phyloP scores from a whole-genome alignment of 1,139 yeast genomes.

The Lodderomyces pseudojiufengensis region DNA sequence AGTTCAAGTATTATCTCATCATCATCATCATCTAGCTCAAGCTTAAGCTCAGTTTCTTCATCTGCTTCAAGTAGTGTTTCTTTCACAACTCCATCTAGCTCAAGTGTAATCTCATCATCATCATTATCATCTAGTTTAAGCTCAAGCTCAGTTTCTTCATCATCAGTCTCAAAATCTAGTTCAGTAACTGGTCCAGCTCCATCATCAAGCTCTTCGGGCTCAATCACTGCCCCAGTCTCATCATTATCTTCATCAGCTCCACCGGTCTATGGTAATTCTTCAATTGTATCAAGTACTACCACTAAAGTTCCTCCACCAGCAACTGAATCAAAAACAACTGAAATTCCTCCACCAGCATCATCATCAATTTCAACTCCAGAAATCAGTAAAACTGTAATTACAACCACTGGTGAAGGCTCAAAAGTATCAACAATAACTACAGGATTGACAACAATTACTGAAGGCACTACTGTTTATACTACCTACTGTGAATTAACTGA shows the following conservation, averaged over 20 bases:
- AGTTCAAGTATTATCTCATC: background rate
- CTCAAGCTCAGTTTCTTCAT: no score
- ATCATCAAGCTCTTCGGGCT: slow-evolving; percentile 29
- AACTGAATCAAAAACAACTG: background rate
- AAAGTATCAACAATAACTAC: background rate
- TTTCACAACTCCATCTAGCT: background rate
- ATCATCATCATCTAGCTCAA: slow-evolving; percentile 3
- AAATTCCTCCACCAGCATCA: slow-evolving; percentile 1
- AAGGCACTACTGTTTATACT: background rate
- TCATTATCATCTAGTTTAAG: no score
- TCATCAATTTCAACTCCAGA: slow-evolving; percentile 2
- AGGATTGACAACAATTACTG: background rate
- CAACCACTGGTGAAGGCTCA: background rate
- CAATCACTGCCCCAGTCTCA: slow-evolving; percentile 34
- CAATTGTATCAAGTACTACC: slow-evolving; percentile 5
- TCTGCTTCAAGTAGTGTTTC: background rate
- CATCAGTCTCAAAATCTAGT: no score
- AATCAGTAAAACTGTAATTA: background rate
- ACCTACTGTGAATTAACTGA: background rate
- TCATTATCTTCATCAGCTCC: no score
- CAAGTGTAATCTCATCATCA: no score
- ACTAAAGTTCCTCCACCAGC: background rate
- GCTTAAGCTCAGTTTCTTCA: slow-evolving; percentile 9
- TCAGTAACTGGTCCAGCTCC: slow-evolving; percentile 22
- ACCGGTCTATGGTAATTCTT: no score